Conservation (phyloP, 495 filamentous ascomycete species). For the Aspergillus funiculosus region DNA sequence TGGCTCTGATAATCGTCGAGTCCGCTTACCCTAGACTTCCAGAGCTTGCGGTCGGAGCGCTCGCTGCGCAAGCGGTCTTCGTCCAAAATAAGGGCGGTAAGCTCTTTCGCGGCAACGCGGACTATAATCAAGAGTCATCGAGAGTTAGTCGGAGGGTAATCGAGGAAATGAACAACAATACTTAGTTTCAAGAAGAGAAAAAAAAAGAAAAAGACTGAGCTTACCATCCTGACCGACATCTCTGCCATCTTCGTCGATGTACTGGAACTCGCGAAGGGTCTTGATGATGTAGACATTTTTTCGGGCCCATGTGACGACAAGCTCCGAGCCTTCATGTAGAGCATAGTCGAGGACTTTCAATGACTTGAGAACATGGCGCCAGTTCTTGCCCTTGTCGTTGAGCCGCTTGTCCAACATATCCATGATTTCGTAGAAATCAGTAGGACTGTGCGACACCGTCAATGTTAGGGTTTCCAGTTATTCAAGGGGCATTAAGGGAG, state of each 20-base stretch:
- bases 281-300: slow-evolving; percentile 99
- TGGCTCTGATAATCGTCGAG: slow-evolving; percentile 63
- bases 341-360: slow-evolving; percentile 98
- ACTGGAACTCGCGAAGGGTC: slow-evolving; percentile 92
- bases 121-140: slow-evolving; percentile 53
- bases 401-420: slow-evolving; percentile 99
- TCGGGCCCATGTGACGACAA: slow-evolving; percentile 95
- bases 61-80: slow-evolving; percentile 91
- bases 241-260: slow-evolving; percentile 87
- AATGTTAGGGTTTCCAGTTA: slow-evolving; percentile 11
- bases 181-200: not conserved
- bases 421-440: slow-evolving; percentile 98
- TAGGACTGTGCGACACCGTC: slow-evolving; percentile 53
- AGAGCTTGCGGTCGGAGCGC: slow-evolving; percentile 83
- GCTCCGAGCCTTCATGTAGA: slow-evolving; percentile 92
- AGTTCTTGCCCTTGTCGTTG: slow-evolving; percentile 99
- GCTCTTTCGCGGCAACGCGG: slow-evolving; percentile 90
- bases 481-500: not conserved
- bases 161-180: too few relatives aligned
- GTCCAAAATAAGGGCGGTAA: slow-evolving; percentile 89
- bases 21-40: slow-evolving; percentile 93
- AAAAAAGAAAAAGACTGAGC: slow-evolving; percentile 8
- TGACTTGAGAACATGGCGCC: slow-evolving; percentile 97
- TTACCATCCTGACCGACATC: slow-evolving; percentile 95
- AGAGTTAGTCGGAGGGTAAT: slow-evolving; percentile 4